Evolutionary conservation across 805 yeast species (phyloP), one percentile per base, ranked within the genome.

Genomic region (Candida verbasci): DNA sequence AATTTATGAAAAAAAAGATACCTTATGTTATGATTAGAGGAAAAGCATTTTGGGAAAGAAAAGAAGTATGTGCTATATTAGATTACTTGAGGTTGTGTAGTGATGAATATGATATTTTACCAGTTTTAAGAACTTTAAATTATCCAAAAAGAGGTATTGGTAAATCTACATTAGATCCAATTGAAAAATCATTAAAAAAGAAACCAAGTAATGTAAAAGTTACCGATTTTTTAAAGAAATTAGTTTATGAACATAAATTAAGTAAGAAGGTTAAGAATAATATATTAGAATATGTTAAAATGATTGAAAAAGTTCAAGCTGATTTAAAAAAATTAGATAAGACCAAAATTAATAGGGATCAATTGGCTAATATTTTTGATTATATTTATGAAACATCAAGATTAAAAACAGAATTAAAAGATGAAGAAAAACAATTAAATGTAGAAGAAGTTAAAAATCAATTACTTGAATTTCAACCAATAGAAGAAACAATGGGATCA

Each of bases 11-110:
- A 32, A 54, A 58, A 2, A 62, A 72, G 3, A 70, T 88, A 2
- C 88, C 93, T 0, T 84, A 85, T 48, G 58, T 61, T 7, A 71
- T 88, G 40, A 67, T 83, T 0, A 80, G 81, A 35, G 96, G 96
- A 0, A 68, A 67, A 29, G 80, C 87, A 1, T 85, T 87, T 49
- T 86, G 94, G 91, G 86, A 83, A 27, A 57, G 82, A 27, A 75
- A 74, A 38, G 95, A 86, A 49, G 79, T 86, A 11, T 64, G 68
- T 16, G 58, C 75, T 0, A 68, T 85, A 39, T 42, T 87, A 29
- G 84, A 82, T 49, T 78, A 80, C 45, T 51, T 91, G 18, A 69
- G 87, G 22, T 76, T 81, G 1, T 62, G 85, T 4, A 67, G 74
- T 4, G 72, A 80, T 18, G 75, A 70, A 17, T 55, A 60, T 35